Percentiles rank a stretch among this genome's conserved stretches.
These are phyloP conservation scores for Mucor mucedo DNA, from an alignment of 371 early-diverging fungal genomes.

Conservation along the genomic window DNA sequence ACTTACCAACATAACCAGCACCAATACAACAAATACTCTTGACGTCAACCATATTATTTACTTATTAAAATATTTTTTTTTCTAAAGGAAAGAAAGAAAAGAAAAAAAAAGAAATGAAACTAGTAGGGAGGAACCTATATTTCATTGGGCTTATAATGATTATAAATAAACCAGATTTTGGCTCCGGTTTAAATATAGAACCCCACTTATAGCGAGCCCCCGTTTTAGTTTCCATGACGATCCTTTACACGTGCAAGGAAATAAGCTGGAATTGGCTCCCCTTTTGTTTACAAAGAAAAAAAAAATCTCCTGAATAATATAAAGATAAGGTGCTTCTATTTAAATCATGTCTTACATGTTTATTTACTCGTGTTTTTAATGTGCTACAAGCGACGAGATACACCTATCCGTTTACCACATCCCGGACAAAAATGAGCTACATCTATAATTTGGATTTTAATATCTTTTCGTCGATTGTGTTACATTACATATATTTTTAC, in stretches of 20 bases:
- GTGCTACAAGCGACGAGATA: constrained; percentile 29
- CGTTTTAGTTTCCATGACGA: background rate
- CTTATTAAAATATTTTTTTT: constrained; percentile 5
- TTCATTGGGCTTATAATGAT: background rate
- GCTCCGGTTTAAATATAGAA: background rate
- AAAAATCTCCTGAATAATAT: background rate
- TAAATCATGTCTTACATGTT: background rate
- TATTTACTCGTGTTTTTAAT: constrained; percentile 5
- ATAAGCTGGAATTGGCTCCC: background rate
- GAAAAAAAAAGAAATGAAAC: constrained; percentile 12
- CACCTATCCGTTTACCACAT: constrained; percentile 39
- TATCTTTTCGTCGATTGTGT: background rate
- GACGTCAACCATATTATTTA: constrained; percentile 45
- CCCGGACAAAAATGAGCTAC: constrained; percentile 49
- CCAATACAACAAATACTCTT: constrained; percentile 88
- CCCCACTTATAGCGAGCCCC: background rate
- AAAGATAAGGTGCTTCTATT: background rate
- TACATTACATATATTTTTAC: constrained; percentile 11
- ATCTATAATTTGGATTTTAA: constrained; percentile 16
- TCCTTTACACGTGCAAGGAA: constrained; percentile 1
- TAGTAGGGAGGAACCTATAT: background rate
- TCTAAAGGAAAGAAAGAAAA: constrained; percentile 6
- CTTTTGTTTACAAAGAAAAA: background rate
- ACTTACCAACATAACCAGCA: constrained; percentile 93
- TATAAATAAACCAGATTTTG: constrained; percentile 2